A percentile compares a stretch with the other conserved stretches of the same genome.
Conservation (phyloP, 306 rosid genomes). For the Prunus mongolica region DNA sequence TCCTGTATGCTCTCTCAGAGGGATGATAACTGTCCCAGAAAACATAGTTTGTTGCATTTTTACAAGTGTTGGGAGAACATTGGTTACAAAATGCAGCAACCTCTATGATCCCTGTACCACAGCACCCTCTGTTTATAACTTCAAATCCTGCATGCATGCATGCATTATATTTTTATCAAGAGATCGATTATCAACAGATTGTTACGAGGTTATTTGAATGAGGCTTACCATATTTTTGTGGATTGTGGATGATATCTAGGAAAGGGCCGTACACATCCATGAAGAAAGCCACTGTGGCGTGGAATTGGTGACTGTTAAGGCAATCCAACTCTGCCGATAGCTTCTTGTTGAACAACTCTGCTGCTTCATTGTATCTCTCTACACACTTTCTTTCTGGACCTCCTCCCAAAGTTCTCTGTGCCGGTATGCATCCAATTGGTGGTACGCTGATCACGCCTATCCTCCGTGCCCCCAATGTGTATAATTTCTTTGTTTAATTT, state of each 20-base stretch:
- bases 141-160: constrained; percentile 28
- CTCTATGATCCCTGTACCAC: constrained; percentile 32
- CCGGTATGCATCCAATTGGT: constrained; percentile 16
- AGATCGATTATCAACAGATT: too few relatives aligned
- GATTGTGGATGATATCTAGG: not conserved
- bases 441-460: constrained; percentile 3
- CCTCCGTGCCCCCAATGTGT: constrained; percentile 8
- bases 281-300: not conserved
- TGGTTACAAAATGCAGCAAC: constrained; percentile 1
- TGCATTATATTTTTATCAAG: not conserved
- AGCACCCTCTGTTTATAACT: constrained; percentile 17
- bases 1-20: constrained; percentile 25
- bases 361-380: not conserved
- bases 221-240: not conserved
- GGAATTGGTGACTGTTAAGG: not conserved
- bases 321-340: not conserved
- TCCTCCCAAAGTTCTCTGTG: constrained; percentile 11
- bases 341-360: not conserved
- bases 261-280: constrained; percentile 11
- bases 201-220: not conserved
- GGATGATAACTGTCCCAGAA: constrained; percentile 54
- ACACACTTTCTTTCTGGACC: constrained; percentile 7
- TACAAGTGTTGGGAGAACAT: not conserved
- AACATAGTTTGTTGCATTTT: not conserved
- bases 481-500: not conserved